phyloP scores from a whole-genome alignment of 2,329 filamentous ascomycete species.

The Parastagonospora nodorum region DNA sequence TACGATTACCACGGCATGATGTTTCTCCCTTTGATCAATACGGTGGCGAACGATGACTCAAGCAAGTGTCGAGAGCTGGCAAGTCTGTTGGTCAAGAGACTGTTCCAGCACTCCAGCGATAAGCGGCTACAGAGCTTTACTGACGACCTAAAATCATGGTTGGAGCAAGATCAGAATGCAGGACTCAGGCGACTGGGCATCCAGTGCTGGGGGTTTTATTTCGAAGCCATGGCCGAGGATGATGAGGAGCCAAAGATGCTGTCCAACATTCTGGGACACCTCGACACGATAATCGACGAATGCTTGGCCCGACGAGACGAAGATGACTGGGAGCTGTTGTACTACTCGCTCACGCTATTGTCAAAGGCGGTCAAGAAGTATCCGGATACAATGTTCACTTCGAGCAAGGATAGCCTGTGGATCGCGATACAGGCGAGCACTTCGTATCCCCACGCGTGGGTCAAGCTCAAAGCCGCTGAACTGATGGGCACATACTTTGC shows the following conservation, averaged over 20 bases:
- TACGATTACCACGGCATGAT: constrained; percentile 81
- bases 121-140: constrained; percentile 75
- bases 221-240: constrained; percentile 62
- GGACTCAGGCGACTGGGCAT: constrained; percentile 74
- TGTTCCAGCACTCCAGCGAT: constrained; percentile 78
- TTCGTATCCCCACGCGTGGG: constrained; percentile 71
- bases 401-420: constrained; percentile 72
- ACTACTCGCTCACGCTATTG: constrained; percentile 72
- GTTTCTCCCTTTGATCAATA: constrained; percentile 84
- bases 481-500: constrained; percentile 78
- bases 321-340: constrained; percentile 73
- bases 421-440: constrained; percentile 68
- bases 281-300: constrained; percentile 59
- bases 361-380: constrained; percentile 70
- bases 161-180: constrained; percentile 73
- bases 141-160: constrained; percentile 72
- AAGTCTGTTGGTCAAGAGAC: constrained; percentile 75
- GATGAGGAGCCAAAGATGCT: constrained; percentile 69
- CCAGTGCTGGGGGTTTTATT: constrained; percentile 81
- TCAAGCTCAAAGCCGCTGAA: constrained; percentile 77
- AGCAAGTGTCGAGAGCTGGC: constrained; percentile 84
- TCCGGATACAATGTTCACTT: constrained; percentile 66
- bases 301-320: constrained; percentile 57
- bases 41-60: constrained; percentile 86
- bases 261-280: constrained; percentile 58